These are phyloP conservation scores for Diaporthe aspalathi DNA, from an alignment of 2,329 filamentous ascomycete genomes.

Conservation along the genomic window DNA sequence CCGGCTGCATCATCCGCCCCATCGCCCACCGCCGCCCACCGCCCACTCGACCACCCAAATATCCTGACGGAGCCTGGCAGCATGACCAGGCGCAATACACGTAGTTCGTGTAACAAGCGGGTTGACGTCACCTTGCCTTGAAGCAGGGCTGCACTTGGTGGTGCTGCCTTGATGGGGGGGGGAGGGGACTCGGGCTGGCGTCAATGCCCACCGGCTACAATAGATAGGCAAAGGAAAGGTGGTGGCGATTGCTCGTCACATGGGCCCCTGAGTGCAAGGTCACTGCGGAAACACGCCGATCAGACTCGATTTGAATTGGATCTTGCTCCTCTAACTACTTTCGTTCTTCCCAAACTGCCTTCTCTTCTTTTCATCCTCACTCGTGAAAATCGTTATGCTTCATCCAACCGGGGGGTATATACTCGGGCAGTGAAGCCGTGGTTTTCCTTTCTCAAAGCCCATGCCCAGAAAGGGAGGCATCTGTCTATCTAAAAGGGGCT, in stretches of 20 bases:
- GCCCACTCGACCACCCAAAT: not conserved
- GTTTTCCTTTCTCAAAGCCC: not conserved
- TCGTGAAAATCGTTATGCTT: slow-evolving; percentile 1
- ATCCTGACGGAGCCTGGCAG: not conserved
- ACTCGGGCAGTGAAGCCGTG: slow-evolving; percentile 14
- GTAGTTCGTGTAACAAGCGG: not conserved
- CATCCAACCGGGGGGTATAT: slow-evolving; percentile 6
- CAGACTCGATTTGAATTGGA: not conserved
- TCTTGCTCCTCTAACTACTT: not conserved
- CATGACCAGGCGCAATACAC: not conserved
- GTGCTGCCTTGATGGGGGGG: not conserved
- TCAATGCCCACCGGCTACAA: not conserved
- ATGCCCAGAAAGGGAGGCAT: not conserved
- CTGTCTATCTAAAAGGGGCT: slow-evolving; percentile 21
- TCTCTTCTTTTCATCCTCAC: not conserved
- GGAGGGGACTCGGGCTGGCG: not conserved
- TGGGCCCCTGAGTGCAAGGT: too few species aligned
- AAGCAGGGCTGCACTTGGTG: slow-evolving; percentile 18
- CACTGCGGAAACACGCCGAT: not conserved
- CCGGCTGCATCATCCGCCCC: not conserved
- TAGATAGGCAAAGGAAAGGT: not conserved
- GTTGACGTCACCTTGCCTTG: slow-evolving; percentile 32
- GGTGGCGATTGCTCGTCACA: not conserved
- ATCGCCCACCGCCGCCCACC: too few species aligned
- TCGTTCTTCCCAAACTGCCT: not conserved